These are phyloP conservation scores for Pisolithus marmoratus DNA, from an alignment of 768 basidiomycete genomes.

Conservation along the genomic window DNA sequence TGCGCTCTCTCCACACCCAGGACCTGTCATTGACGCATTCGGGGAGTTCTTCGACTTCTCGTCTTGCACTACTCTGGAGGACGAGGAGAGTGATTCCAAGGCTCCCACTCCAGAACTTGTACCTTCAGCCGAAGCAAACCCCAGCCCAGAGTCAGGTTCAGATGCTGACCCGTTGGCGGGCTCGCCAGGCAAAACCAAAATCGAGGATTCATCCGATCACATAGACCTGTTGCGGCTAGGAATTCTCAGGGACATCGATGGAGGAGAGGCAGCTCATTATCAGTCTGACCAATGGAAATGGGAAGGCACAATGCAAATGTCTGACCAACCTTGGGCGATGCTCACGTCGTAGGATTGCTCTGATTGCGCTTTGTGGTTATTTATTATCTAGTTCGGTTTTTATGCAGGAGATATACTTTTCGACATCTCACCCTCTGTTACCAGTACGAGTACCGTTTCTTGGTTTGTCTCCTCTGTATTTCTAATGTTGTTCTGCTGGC, in stretches of 20 bases:
- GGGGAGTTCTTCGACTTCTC: slow-evolving; percentile 68
- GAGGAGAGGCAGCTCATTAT: slow-evolving; percentile 69
- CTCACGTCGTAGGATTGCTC: slow-evolving; percentile 31
- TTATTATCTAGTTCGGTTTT: slow-evolving; percentile 33
- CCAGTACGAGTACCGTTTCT: slow-evolving; percentile 33
- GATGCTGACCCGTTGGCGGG: slow-evolving; percentile 51
- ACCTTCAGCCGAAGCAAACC: slow-evolving; percentile 65
- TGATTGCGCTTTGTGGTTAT: slow-evolving; percentile 32
- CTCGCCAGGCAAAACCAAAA: slow-evolving; percentile 45
- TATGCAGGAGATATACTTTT: slow-evolving; percentile 38
- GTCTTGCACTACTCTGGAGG: slow-evolving; percentile 43
- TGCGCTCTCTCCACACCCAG: slow-evolving; percentile 31
- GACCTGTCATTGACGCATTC: slow-evolving; percentile 29
- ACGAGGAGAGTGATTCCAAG: slow-evolving; percentile 61
- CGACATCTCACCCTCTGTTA: slow-evolving; percentile 21
- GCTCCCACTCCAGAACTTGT: slow-evolving; percentile 73
- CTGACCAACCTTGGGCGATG: slow-evolving; percentile 73
- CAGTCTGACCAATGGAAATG: slow-evolving; percentile 58
- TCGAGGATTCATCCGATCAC: slow-evolving; percentile 41
- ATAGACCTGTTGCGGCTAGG: slow-evolving; percentile 53
- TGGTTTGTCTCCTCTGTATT: slow-evolving; percentile 48
- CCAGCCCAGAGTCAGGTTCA: slow-evolving; percentile 69
- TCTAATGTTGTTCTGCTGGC: slow-evolving; percentile 56
- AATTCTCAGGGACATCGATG: slow-evolving; percentile 65
- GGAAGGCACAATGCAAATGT: slow-evolving; percentile 59